Base-by-base conservation (phyloP, 148 eudicot species). In the Rhododendron henanense region DNA sequence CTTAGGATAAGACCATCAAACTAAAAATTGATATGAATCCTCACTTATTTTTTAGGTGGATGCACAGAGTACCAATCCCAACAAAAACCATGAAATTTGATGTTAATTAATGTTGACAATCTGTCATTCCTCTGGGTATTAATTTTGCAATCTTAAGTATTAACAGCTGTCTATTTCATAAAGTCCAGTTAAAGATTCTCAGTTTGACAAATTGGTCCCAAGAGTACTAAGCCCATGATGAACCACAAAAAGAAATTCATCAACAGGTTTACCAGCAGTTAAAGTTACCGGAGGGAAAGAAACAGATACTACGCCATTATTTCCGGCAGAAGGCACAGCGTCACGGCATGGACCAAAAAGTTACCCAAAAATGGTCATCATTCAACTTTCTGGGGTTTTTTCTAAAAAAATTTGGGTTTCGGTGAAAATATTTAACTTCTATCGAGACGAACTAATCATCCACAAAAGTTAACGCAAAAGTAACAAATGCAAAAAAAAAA, bases 281-380 rank as follows among this genome's bases (percentile, higher is more conserved):
- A 85, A 41, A 85, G 69, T 78, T 80, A 35, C 21, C 48, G 3
- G 69, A 59, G 75, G 23, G 33, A 33, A 39, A 35, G 55, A 78
- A 77, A 78, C 61, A 15, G 6, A 55, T 4, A 16, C 14, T 10
- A 39, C 53, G 61, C 61, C 61, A 55, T 47, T 15, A 31, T 73
- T 84, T 76, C 41, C 51, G 18, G 67, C 45, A 23, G 59, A 78
- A 59, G 86, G 65, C 74, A 39, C n/a, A n/a, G 25, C 21, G 21
- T 6, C 80, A 55, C 48, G 53, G 50, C 37, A 76, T 78, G 44
- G 86, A 23, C 82, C 82, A 59, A 77, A 85, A 77, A 47, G 47
- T 6, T 61, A 61, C 8, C 9, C 14, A 51, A 51, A 10, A 51
- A 13, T 14, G 57, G 57, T 51, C 18, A 51, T 51, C 57, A 51